Percentiles rank a stretch among this genome's conserved stretches.
Evolutionary conservation across 371 early-diverging fungal species (phyloP).

Genomic region (Lichtheimia ornata): DNA sequence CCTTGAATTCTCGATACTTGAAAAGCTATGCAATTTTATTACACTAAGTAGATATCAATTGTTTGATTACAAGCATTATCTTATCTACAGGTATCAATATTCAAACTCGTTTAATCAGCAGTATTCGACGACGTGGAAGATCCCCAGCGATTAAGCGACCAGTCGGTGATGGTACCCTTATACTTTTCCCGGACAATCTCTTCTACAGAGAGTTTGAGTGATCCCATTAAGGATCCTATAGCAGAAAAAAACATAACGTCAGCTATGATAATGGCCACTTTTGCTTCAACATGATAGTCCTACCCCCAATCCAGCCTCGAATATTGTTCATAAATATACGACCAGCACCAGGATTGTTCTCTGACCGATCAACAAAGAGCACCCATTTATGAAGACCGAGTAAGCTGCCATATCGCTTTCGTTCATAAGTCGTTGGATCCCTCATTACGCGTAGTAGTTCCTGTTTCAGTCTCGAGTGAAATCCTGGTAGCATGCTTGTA

Average conservation of each 20-base stretch:
- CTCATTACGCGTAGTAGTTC: conserved; percentile 60
- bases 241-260: not conserved
- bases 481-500: conserved; percentile 74
- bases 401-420: conserved; percentile 33
- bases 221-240: conserved; percentile 70
- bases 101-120: not conserved
- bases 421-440: conserved; percentile 39
- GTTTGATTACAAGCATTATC: not conserved
- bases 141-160: conserved; percentile 56
- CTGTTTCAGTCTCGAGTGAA: conserved; percentile 64
- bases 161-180: conserved; percentile 65
- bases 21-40: too few species aligned
- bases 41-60: not conserved
- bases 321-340: conserved; percentile 70
- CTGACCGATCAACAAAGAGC: conserved; percentile 37
- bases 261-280: too few species aligned
- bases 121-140: not conserved
- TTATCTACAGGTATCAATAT: not conserved
- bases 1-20: too few species aligned
- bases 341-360: conserved; percentile 43
- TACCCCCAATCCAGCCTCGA: conserved; percentile 80
- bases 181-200: conserved; percentile 67
- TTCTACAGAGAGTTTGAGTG: conserved; percentile 68
- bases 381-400: conserved; percentile 33
- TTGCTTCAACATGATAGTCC: not conserved